Evolutionary conservation across 2,329 filamentous ascomycete species (phyloP).

Genomic region (Ilyonectria robusta): DNA sequence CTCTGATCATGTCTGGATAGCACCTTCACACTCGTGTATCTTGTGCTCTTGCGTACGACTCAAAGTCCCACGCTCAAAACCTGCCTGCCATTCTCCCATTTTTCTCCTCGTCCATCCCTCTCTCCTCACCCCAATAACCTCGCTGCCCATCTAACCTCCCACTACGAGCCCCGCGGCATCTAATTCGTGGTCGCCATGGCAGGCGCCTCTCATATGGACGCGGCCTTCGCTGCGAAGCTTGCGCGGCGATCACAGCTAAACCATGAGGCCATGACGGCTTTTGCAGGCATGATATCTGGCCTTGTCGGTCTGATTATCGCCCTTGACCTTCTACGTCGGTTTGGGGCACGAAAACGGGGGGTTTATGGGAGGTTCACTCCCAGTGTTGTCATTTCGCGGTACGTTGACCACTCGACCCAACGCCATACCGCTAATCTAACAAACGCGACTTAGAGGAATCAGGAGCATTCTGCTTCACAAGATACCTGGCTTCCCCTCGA

Average conservation of each 20-base stretch:
- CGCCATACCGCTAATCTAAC: slow-evolving; percentile 17
- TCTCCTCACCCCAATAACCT: neutral
- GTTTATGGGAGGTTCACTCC: neutral
- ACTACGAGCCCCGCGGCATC: neutral
- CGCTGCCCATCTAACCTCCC: neutral
- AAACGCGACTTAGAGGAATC: slow-evolving; percentile 39
- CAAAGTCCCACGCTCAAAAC: slow-evolving; percentile 25
- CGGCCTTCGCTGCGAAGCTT: slow-evolving; percentile 41
- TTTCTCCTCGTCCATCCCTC: slow-evolving; percentile 8
- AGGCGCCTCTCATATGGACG: slow-evolving; percentile 31
- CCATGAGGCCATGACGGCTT: slow-evolving; percentile 44
- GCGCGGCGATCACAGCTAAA: slow-evolving; percentile 45
- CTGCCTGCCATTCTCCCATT: neutral
- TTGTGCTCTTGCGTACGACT: slow-evolving; percentile 36
- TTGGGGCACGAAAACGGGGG: slow-evolving; percentile 31
- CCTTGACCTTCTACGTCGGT: slow-evolving; percentile 32
- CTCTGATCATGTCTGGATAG: slow-evolving; percentile 30
- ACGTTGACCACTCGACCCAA: neutral
- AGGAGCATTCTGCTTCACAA: slow-evolving; percentile 48
- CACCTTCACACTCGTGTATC: slow-evolving; percentile 34
- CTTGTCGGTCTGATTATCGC: slow-evolving; percentile 33
- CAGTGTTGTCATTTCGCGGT: slow-evolving; percentile 37
- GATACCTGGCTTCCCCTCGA: slow-evolving; percentile 48
- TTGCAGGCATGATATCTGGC: slow-evolving; percentile 35
- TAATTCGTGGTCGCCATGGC: slow-evolving; percentile 33